phyloP scores from a whole-genome alignment of 371 early-diverging fungal species.

The Globomyces sp. region DNA sequence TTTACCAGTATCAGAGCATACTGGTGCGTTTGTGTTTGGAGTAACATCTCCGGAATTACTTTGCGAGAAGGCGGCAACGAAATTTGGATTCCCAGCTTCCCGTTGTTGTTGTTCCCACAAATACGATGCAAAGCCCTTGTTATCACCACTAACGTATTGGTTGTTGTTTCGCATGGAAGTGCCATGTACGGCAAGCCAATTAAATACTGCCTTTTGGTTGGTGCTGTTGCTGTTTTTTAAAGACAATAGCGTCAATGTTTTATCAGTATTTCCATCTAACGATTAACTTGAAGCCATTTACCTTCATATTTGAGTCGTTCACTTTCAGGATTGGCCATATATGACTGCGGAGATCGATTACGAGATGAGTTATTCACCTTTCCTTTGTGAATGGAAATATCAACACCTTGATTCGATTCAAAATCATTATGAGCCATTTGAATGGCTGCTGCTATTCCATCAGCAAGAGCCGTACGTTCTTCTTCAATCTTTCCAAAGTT shows the following conservation, averaged over 20 bases:
- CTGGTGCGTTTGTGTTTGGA: constrained; percentile 60
- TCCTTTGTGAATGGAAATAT: constrained; percentile 36
- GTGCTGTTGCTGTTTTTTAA: constrained; percentile 21
- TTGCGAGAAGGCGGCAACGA: constrained; percentile 65
- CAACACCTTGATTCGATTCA: constrained; percentile 21
- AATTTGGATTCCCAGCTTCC: constrained; percentile 11
- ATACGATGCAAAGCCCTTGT: constrained; percentile 66
- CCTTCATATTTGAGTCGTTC: constrained; percentile 49
- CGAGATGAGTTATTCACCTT: constrained; percentile 48
- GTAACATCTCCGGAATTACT: constrained; percentile 64
- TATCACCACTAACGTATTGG: constrained; percentile 58
- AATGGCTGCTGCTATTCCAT: constrained; percentile 58
- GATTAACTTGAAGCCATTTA: no score
- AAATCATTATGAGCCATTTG: constrained; percentile 52
- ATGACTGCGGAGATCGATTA: constrained; percentile 58
- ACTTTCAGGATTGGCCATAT: constrained; percentile 54
- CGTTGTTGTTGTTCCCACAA: constrained; percentile 42
- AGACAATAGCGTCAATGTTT: constrained; percentile 41
- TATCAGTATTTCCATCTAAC: constrained; percentile 49
- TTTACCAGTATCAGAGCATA: constrained; percentile 58
- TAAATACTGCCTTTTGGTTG: constrained; percentile 25
- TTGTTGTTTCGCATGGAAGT: constrained; percentile 60
- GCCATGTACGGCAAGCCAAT: constrained; percentile 67
- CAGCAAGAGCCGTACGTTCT: constrained; percentile 50
- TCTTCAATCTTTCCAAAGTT: constrained; percentile 44